phyloP scores from a whole-genome alignment of 2,329 filamentous ascomycete genomes.

The Rutstroemia sp. region DNA sequence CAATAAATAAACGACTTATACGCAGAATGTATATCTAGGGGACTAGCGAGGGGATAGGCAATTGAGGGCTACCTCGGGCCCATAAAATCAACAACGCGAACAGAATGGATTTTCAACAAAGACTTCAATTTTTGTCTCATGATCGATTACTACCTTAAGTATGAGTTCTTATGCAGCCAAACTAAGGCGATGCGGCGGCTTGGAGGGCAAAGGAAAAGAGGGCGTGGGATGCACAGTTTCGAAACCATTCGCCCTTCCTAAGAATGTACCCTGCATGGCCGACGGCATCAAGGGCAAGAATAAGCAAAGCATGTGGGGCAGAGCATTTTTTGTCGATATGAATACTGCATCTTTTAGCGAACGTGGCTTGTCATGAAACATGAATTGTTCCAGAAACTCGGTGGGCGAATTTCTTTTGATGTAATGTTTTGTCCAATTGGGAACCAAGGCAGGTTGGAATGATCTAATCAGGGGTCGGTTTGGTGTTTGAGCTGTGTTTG shows the following conservation, averaged over 20 bases:
- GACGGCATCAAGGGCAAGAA: neutral
- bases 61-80: neutral
- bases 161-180: neutral
- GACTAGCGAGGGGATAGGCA: neutral
- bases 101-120: neutral
- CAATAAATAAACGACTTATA: neutral
- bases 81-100: neutral
- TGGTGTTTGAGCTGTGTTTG: neutral
- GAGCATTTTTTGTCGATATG: neutral
- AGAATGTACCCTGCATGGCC: neutral
- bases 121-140: neutral
- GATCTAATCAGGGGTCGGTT: neutral
- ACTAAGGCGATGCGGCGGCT: neutral
- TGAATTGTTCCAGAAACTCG: neutral
- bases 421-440: too few species aligned
- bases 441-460: neutral
- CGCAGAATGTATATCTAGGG: neutral
- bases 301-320: neutral
- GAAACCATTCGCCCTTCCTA: conserved; percentile 11
- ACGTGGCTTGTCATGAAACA: neutral
- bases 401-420: neutral
- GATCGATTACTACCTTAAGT: neutral
- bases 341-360: neutral
- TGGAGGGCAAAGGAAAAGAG: conserved; percentile 10
- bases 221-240: conserved; percentile 9